Evolutionary conservation across 2,329 filamentous ascomycete genomes (phyloP), one percentile per base, ranked within the genome.

Genomic region (Endoconidiophora laricicola): DNA sequence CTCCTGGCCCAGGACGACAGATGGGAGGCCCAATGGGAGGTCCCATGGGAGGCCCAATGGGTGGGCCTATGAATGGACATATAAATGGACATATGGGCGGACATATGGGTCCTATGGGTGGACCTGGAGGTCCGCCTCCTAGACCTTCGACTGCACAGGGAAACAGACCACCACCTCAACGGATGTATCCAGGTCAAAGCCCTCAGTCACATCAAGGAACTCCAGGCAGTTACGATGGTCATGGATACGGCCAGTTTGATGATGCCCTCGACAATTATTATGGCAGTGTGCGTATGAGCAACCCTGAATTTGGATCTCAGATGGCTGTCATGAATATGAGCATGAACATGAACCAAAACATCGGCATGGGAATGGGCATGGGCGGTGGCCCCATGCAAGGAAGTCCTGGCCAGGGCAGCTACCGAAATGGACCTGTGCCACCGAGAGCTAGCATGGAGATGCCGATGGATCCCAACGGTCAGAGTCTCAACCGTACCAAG

Each of bases 401-500:
- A 18, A 22, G 46, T n/a, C 51, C 46, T 54, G 56, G 16, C 55
- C 57, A 10, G 55, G 55, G 18, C 9, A 52, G 37, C 46, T 48
- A 52, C 10, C 44, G 45, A 23, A 48, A 48, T 42, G 45, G 45
- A 2, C 50, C 50, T 14, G 26, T 45, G 18, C 50, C 40, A 4
- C 44, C 42, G 23, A 33, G 43, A 9, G 39, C 33, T 20, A 46
- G 43, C n/a, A 46, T 42, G 44, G 42, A 46, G 6, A 44, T 48
- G 46, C 38, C 37, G 22, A 33, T 33, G 29, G 33, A 20, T 54
- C 72, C 64, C 49, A 73, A 64, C 56, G 29, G 29, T 33, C 73
- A 70, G 20, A 70, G 75, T 56, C 61, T 80, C 46, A 74, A 69
- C 52, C 72, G 73, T 53, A 76, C 78, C 14, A 79, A 79, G 55